Conservation (phyloP, 1,284 basidiomycete genomes). For the Vanrija humicola region DNA sequence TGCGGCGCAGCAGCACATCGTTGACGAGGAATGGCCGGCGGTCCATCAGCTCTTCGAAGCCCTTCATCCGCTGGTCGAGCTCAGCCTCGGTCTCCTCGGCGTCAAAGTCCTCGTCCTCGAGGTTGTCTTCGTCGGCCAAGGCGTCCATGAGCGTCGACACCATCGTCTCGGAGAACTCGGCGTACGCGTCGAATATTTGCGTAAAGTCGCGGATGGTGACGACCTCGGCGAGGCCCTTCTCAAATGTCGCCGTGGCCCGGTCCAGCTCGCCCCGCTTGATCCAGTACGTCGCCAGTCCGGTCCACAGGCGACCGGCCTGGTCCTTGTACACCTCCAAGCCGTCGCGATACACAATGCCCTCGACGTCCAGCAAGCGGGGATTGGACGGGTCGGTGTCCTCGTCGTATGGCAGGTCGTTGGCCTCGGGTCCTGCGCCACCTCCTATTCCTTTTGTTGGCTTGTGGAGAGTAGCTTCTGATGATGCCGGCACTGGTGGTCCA, state of each 20-base stretch:
- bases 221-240: conserved; percentile 76
- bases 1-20: conserved; percentile 87
- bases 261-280: conserved; percentile 96
- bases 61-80: conserved; percentile 83
- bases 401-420: conserved; percentile 58
- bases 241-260: conserved; percentile 79
- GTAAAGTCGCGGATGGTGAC: conserved; percentile 96
- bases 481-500: conserved; percentile 62
- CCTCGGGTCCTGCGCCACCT: conserved; percentile 47
- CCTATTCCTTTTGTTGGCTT: conserved; percentile 19
- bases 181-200: conserved; percentile 95
- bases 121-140: conserved; percentile 56
- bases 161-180: conserved; percentile 87
- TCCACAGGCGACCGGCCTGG: conserved; percentile 94
- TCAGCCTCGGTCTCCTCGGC: conserved; percentile 75
- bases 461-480: conserved; percentile 24
- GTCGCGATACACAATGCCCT: conserved; percentile 75
- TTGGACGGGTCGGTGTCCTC: conserved; percentile 78
- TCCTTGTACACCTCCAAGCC: conserved; percentile 88
- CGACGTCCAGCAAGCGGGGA: conserved; percentile 75
- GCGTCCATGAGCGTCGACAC: conserved; percentile 89
- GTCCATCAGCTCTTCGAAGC: conserved; percentile 93
- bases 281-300: conserved; percentile 96
- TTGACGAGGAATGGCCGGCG: conserved; percentile 93
- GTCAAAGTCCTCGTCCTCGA: conserved; percentile 69